Evolutionary conservation across 1,284 basidiomycete genomes (phyloP), one percentile per base, ranked within the genome.

Genomic region (Puccinia brachypodii): DNA sequence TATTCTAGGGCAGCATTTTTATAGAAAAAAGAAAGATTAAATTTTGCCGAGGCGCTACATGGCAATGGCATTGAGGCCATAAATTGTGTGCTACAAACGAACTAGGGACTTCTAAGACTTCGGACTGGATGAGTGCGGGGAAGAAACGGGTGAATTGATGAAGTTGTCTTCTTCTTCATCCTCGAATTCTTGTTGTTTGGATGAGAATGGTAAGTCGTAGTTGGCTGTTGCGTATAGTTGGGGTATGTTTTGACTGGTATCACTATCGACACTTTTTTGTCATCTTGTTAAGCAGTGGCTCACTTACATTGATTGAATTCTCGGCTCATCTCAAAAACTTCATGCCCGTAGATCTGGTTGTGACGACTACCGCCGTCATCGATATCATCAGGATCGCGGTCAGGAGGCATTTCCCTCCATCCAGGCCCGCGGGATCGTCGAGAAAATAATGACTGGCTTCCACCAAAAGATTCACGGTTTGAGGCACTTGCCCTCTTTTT

Each of bases 221-320:
- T 56, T 56, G 6, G 53, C 53, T 56, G 19, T 56, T 56, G n/a
- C 6, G 53, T 56, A 56, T 4, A 56, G n/a, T 25, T 53, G 50
- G n/a, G n/a, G n/a, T 56, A n/a, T n/a, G n/a, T n/a, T n/a, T n/a
- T n/a, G n/a, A n/a, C n/a, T n/a, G n/a, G n/a, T n/a, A n/a, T n/a
- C n/a, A n/a, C n/a, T n/a, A n/a, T n/a, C n/a, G n/a, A n/a, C n/a
- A n/a, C n/a, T n/a, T n/a, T 44, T 44, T 16, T 44, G 42, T 44
- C 42, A 44, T 44, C 16, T 44, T 44, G 7, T 8, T 56, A 25
- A 19, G n/a, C n/a, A n/a, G n/a, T n/a, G n/a, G n/a, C 28, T 36
- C 28, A 69, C 66, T 69, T 13, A 69, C 66, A 69, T 33, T 69
- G 40, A 69, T 69, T 69, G n/a, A 69, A 69, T 44, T 69, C 66